phyloP scores from a whole-genome alignment of 106 monocot species.

The Dioscorea alata region DNA sequence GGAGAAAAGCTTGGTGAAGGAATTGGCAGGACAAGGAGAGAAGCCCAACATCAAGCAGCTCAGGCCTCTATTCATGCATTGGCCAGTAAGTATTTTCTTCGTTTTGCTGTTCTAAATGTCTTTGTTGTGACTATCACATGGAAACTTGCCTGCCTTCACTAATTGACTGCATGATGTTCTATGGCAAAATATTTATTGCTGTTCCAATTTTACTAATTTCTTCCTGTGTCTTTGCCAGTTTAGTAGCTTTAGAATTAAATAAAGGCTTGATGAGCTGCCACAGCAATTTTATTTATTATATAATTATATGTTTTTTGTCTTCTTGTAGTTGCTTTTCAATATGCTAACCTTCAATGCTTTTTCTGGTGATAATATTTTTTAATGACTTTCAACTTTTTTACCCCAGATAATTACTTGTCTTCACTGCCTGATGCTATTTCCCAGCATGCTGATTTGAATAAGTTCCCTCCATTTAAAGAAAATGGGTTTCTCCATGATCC shows the following conservation, averaged over 20 bases:
- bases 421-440: slow-evolving; percentile 17
- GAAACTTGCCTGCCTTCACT: too few species aligned
- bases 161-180: too few species aligned
- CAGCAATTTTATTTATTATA: too few species aligned
- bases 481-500: slow-evolving; percentile 44
- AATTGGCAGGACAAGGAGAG: slow-evolving; percentile 80
- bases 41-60: slow-evolving; percentile 69
- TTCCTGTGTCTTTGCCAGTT: too few species aligned
- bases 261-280: too few species aligned
- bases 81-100: slow-evolving; percentile 50
- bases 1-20: slow-evolving; percentile 95
- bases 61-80: slow-evolving; percentile 57
- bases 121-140: too few species aligned
- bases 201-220: too few species aligned
- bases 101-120: too few species aligned
- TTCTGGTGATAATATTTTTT: neutral
- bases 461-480: slow-evolving; percentile 34
- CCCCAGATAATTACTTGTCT: slow-evolving; percentile 75
- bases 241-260: too few species aligned
- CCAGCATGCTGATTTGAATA: slow-evolving; percentile 24
- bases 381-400: neutral
- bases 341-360: neutral
- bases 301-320: too few species aligned
- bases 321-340: too few species aligned
- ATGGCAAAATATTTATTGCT: too few species aligned